These are phyloP conservation scores for Sicyos edulis DNA, from an alignment of 306 rosid genomes.

Conservation along the genomic window DNA sequence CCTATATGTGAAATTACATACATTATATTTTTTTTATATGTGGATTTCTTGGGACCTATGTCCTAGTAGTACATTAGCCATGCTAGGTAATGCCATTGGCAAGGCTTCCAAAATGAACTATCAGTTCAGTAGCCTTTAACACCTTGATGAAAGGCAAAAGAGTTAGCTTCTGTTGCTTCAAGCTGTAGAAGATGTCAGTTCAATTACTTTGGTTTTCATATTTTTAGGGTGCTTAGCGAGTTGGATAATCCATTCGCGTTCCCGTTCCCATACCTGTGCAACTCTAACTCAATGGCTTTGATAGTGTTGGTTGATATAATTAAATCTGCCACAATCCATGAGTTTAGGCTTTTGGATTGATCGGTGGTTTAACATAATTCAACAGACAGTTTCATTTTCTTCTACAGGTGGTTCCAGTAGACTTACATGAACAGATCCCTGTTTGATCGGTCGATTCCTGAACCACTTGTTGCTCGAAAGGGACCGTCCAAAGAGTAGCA, in stretches of 20 bases:
- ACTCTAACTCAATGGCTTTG: constrained; percentile 55
- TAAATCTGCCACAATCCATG: no score
- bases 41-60: no score
- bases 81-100: not conserved
- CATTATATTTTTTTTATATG: no score
- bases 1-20: no score
- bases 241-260: constrained; percentile 27
- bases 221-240: constrained; percentile 35
- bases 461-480: constrained; percentile 61
- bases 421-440: constrained; percentile 77
- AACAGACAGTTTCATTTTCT: constrained; percentile 49
- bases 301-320: no score
- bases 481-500: constrained; percentile 77
- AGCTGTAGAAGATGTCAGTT: no score
- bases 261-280: constrained; percentile 34
- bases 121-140: constrained; percentile 6
- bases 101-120: constrained; percentile 3
- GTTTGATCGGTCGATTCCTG: constrained; percentile 50
- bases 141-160: not conserved
- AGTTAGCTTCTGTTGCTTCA: not conserved
- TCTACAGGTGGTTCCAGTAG: constrained; percentile 58
- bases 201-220: no score
- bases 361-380: no score
- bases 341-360: no score
- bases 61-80: no score